Base-by-base conservation (phyloP, 2,329 filamentous ascomycete genomes). In the Ophiostoma perfectum region DNA sequence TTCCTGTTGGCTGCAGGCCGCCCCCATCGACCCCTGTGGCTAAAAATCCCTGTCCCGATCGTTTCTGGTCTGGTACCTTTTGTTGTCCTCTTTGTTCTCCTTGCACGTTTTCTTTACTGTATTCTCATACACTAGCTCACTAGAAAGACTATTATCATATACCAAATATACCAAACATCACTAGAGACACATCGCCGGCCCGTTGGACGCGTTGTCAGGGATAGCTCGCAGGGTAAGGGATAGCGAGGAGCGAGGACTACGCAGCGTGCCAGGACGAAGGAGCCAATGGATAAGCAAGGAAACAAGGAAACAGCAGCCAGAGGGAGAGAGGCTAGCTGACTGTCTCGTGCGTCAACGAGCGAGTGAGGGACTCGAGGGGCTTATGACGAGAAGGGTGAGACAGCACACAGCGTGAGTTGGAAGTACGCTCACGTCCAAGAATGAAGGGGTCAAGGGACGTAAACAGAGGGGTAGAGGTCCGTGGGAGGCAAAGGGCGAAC, bases 391-490 rank as follows among this genome's bases (percentile, higher is more conserved):
- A 47, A 52, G 47, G 47, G 47, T 52, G 27, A 27, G 27, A 27
- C 27, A 27, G 27, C 27, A 27, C 27, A 27, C 27, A 2, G 27
- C 27, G 27, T 27, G 27, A 1, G 27, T 27, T 27, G 27, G 27
- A 27, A 27, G 27, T 27, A 27, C 27, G 27, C 27, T 27, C 27
- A 27, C 27, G 27, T 27, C 27, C 16, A 52, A 52, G 47, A 52
- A 52, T 52, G 47, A 52, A 52, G 16, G n/a, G n/a, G 16, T 8
- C 47, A 52, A 52, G 47, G 47, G 47, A 47, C 47, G 47, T 52
- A 52, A 55, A 55, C 49, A 55, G 49, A 55, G 49, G 49, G 49
- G 49, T 55, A 55, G 49, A 47, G 45, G 45, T 16, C 14, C 12
- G 45, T 16, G 45, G 12, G 45, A 47, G 16, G 45, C 27, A 27